phyloP scores from a whole-genome alignment of 129 eudicot species.

The Lonicera japonica region DNA sequence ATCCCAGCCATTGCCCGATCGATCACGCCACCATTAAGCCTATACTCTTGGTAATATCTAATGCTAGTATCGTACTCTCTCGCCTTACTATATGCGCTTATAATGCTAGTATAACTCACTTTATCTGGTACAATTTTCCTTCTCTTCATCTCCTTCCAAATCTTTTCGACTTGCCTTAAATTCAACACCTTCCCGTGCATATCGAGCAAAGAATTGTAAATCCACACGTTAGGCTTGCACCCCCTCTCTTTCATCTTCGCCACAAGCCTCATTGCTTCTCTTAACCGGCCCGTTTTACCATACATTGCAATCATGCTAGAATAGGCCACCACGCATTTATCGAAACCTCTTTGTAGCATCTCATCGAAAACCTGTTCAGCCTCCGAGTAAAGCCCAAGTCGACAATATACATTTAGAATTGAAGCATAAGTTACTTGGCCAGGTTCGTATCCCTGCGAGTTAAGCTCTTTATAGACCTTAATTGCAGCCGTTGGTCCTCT shows the following conservation, averaged over 20 bases:
- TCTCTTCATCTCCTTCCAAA: slow-evolving; percentile 94
- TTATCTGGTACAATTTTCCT: slow-evolving; percentile 63
- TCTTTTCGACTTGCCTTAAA: slow-evolving; percentile 69
- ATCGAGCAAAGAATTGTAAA: slow-evolving; percentile 67
- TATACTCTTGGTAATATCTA: slow-evolving; percentile 47
- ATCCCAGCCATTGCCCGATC: slow-evolving; percentile 87
- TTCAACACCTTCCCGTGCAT: slow-evolving; percentile 69
- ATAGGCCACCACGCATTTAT: slow-evolving; percentile 83
- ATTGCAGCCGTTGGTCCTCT: slow-evolving; percentile 48
- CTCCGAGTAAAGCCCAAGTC: slow-evolving; percentile 49
- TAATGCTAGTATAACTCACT: slow-evolving; percentile 76
- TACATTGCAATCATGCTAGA: slow-evolving; percentile 87
- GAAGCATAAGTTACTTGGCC: slow-evolving; percentile 98
- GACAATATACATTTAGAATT: slow-evolving; percentile 41
- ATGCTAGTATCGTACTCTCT: slow-evolving; percentile 58
- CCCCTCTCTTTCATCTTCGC: slow-evolving; percentile 90
- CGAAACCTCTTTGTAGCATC: slow-evolving; percentile 62
- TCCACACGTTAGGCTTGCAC: slow-evolving; percentile 84
- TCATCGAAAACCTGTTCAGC: slow-evolving; percentile 64
- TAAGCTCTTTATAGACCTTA: slow-evolving; percentile 56
- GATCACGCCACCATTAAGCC: slow-evolving; percentile 53
- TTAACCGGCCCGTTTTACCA: slow-evolving; percentile 52
- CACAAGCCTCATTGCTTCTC: slow-evolving; percentile 76
- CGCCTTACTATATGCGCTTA: slow-evolving; percentile 65
- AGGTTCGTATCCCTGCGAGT: slow-evolving; percentile 47